phyloP scores from a whole-genome alignment of 2,329 filamentous ascomycete species.

The Lasiodiplodia sp. region DNA sequence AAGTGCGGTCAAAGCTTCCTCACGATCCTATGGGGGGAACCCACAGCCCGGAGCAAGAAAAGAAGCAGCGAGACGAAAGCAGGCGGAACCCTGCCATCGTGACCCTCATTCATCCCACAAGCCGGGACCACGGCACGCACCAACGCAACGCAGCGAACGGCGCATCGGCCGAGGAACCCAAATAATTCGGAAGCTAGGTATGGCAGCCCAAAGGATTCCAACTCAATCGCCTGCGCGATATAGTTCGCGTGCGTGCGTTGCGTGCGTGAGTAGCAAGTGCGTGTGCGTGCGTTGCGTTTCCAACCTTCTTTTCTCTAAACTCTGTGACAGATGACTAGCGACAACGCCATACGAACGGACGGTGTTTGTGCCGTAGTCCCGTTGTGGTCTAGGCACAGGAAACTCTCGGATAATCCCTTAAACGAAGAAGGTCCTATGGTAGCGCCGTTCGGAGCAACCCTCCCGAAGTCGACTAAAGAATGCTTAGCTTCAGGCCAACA shows the following conservation, averaged over 20 bases:
- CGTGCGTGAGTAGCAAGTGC: neutral
- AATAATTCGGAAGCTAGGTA: neutral
- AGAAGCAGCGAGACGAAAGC: neutral
- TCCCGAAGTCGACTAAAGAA: neutral
- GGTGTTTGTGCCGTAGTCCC: neutral
- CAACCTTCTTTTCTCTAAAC: neutral
- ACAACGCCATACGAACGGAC: neutral
- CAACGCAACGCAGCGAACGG: neutral
- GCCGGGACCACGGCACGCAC: neutral
- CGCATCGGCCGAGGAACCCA: neutral
- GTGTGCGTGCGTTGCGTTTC: neutral
- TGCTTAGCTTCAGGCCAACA: neutral
- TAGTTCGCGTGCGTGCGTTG: neutral
- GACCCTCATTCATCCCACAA: neutral
- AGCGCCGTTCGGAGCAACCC: neutral
- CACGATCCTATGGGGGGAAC: neutral
- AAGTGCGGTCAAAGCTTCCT: neutral
- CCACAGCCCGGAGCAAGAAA: neutral
- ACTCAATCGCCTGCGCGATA: neutral
- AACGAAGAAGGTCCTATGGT: neutral
- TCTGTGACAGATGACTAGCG: neutral
- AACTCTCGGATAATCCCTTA: neutral
- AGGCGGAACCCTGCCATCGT: neutral
- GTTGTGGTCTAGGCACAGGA: neutral
- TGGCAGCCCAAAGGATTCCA: neutral